Evolutionary conservation across 805 yeast genomes (phyloP), one percentile per base, ranked within the genome.

Genomic region (Candida pseudofarinosa): DNA sequence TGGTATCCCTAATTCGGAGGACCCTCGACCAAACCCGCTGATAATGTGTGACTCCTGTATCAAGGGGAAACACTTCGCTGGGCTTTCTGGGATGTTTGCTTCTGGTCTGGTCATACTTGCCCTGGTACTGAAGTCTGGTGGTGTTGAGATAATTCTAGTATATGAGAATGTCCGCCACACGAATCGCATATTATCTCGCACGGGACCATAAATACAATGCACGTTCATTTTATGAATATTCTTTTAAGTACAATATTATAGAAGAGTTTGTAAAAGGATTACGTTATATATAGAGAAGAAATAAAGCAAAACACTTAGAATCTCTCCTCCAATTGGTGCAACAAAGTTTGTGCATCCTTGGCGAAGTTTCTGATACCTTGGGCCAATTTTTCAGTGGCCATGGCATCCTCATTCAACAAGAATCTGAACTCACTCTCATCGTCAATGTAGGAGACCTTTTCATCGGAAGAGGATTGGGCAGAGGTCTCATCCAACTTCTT

Each of bases 361-460:
- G 97, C 87, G 72, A 93, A 93, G 69, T 83, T 81, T 79, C 98
- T 86, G 75, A 93, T 93, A 80, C 99, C 99, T 66, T 93, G 96
- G 57, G 96, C 73, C 65, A 93, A 81, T 78, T 93, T 93, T 76
- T 88, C 97, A 53, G 97, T 88, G 58, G 97, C 95, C 98, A 93
- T 91, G 52, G 93, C 93, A 67, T 93, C 98, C 69, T 93, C 95
- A 74, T 93, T 91, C 57, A 93, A 74, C 47, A 73, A 77, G 76
- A 79, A 88, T 80, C 97, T 87, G 89, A 93, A 93, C 51, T 76
- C 69, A 40, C 96, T 71, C 74, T 91, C 98, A 68, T 89, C 83
- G 62, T 88, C 81, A 51, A 93, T 73, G 74, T 67, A 93, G 19
- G 89, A 66, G 47, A 85, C 90, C 79, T 89, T 88, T 44, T 76